Evolutionary conservation across 2,329 filamentous ascomycete species (phyloP).

Genomic region (Metarhizium anisopliae): DNA sequence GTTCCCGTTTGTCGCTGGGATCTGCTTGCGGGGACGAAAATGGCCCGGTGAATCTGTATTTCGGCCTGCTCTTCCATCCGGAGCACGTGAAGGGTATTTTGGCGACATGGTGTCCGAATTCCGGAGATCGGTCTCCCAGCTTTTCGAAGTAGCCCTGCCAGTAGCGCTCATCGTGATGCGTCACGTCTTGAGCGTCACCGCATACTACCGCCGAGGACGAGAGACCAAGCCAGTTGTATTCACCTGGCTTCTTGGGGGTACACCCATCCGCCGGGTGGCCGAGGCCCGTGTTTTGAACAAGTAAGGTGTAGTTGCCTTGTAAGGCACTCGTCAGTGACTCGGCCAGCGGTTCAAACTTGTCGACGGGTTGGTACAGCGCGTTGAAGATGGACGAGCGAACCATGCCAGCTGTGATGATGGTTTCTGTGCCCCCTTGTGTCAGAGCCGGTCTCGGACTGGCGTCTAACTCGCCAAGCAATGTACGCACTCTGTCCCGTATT

Average conservation of each 20-base stretch:
- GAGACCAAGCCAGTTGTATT: conserved; percentile 1
- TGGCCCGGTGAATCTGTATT: too few species aligned
- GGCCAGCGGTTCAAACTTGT: conserved; percentile 9
- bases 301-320: neutral
- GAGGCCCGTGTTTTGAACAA: neutral
- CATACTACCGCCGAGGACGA: neutral
- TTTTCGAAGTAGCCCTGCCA: neutral
- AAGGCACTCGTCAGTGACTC: conserved; percentile 3
- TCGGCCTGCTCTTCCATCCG: too few species aligned
- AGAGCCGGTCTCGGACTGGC: conserved; percentile 13
- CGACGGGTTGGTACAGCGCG: conserved; percentile 18
- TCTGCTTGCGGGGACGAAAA: too few species aligned
- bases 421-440: conserved; percentile 6
- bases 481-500: conserved; percentile 14
- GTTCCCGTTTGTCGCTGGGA: too few species aligned
- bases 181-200: neutral
- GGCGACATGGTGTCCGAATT: too few species aligned
- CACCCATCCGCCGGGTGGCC: neutral
- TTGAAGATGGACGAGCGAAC: conserved; percentile 11
- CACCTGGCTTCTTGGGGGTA: neutral
- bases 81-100: too few species aligned
- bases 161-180: neutral
- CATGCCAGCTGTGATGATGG: conserved; percentile 15
- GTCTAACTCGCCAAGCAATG: conserved; percentile 15
- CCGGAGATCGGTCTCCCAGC: too few species aligned